These are phyloP conservation scores for Annona squamosa DNA, from an alignment of 164 flowering plant species.

Conservation along the genomic window DNA sequence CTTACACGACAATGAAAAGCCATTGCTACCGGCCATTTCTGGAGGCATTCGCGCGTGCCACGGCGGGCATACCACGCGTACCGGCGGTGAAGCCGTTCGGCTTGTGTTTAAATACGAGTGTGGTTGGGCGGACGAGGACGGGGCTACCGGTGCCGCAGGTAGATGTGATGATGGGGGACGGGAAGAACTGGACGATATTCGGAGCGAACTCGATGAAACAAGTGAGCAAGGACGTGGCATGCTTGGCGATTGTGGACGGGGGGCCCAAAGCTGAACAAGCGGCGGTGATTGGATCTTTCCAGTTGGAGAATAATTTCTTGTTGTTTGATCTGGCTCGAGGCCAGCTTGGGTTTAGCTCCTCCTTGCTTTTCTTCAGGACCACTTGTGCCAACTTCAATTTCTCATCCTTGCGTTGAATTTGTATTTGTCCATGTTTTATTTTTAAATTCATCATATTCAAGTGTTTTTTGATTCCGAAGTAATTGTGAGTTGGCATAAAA, in stretches of 20 bases:
- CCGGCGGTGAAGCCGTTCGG: conserved; percentile 28
- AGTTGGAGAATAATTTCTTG: conserved; percentile 30
- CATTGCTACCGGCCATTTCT: conserved; percentile 21
- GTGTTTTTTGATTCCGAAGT: too few relatives aligned
- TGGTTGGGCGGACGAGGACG: conserved; percentile 20
- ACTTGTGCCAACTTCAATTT: conserved; percentile 26
- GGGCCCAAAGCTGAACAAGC: conserved; percentile 21
- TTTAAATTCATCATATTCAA: too few relatives aligned
- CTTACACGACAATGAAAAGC: conserved; percentile 29
- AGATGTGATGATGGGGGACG: conserved; percentile 13
- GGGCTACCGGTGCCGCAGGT: conserved; percentile 17
- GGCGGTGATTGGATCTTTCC: conserved; percentile 27
- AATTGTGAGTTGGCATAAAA: too few relatives aligned
- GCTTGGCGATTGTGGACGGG: conserved; percentile 33
- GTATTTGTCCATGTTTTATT: neutral
- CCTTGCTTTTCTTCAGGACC: conserved; percentile 17
- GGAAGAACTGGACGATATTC: conserved; percentile 28
- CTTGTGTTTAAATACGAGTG: conserved; percentile 22
- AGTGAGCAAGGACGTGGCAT: conserved; percentile 18
- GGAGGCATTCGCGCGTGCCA: conserved; percentile 21
- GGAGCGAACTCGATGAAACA: conserved; percentile 30
- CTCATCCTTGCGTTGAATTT: neutral
- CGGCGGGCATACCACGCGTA: conserved; percentile 25
- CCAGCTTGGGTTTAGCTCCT: conserved; percentile 27
- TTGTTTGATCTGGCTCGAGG: conserved; percentile 25